Conservation (phyloP, 352 stramenopile species). For the Phytophthora citricola region DNA sequence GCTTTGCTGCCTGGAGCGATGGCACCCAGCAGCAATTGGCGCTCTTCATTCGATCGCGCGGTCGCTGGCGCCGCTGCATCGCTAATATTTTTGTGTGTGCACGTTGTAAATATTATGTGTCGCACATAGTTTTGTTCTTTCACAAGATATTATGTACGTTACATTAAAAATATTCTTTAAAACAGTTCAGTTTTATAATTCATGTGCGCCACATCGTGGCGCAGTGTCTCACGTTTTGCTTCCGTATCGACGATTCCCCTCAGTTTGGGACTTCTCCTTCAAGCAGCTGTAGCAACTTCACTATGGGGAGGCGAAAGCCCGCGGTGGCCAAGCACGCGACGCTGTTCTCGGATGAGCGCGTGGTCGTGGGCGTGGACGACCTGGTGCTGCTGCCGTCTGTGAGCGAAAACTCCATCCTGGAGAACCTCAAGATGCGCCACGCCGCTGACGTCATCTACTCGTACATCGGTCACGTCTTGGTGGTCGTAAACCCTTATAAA, state of each 20-base stretch:
- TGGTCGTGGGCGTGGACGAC: slow-evolving; percentile 82
- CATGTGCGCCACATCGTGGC: not conserved
- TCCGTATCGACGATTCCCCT: slow-evolving; percentile 8
- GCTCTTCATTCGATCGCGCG: slow-evolving; percentile 6
- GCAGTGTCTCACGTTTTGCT: slow-evolving; percentile 19
- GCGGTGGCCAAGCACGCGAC: slow-evolving; percentile 22
- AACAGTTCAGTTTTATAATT: not conserved
- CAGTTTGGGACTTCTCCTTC: slow-evolving; percentile 26
- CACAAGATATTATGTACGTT: no score
- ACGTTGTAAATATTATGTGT: no score
- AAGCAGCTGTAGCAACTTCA: slow-evolving; percentile 29
- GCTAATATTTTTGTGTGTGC: no score
- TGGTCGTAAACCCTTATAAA: slow-evolving; percentile 92
- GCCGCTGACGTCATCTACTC: slow-evolving; percentile 88
- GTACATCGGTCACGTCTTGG: slow-evolving; percentile 90
- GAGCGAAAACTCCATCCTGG: slow-evolving; percentile 81
- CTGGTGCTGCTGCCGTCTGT: slow-evolving; percentile 80
- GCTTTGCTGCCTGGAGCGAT: not conserved
- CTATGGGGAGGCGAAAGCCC: slow-evolving; percentile 43
- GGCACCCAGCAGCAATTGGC: slow-evolving; percentile 8
- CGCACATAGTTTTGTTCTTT: no score
- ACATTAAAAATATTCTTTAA: no score
- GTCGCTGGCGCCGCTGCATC: not conserved
- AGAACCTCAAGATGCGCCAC: slow-evolving; percentile 91
- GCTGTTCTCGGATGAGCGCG: slow-evolving; percentile 69